phyloP scores from a whole-genome alignment of 768 basidiomycete species.

The Daedaleopsis sinensis region DNA sequence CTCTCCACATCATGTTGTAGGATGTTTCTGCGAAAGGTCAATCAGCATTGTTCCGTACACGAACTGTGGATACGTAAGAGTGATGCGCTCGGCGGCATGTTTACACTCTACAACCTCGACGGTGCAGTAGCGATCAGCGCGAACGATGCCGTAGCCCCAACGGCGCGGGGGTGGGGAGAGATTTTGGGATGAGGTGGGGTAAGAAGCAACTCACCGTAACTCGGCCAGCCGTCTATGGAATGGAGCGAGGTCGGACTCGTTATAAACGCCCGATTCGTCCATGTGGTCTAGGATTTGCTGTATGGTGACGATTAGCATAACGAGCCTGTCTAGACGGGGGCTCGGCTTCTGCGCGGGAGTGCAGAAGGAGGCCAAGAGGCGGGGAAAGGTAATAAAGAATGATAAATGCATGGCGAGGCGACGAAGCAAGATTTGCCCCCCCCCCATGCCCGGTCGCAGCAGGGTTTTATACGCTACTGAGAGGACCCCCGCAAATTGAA shows the following conservation, averaged over 20 bases:
- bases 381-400: conserved; percentile 20
- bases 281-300: conserved; percentile 95
- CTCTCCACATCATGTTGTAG: conserved; percentile 81
- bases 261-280: conserved; percentile 95
- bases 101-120: neutral
- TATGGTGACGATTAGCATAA: conserved; percentile 25
- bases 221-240: conserved; percentile 83
- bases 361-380: conserved; percentile 6
- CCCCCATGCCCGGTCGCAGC: neutral
- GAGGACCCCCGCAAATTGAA: neutral
- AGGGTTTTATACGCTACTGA: conserved; percentile 10
- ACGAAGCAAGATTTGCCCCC: conserved; percentile 1
- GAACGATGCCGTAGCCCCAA: neutral
- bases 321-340: conserved; percentile 11
- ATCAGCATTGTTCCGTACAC: neutral
- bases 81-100: neutral
- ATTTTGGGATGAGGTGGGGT: neutral
- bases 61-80: conserved; percentile 2
- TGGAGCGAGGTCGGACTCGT: conserved; percentile 85
- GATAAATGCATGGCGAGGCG: conserved; percentile 11
- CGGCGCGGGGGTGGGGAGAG: neutral
- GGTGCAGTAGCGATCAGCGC: neutral
- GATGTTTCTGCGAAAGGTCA: conserved; percentile 46
- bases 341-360: neutral
- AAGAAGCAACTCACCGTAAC: conserved; percentile 50